Conservation (phyloP, 257 asterid genomes). For the Paulownia fortunei region DNA sequence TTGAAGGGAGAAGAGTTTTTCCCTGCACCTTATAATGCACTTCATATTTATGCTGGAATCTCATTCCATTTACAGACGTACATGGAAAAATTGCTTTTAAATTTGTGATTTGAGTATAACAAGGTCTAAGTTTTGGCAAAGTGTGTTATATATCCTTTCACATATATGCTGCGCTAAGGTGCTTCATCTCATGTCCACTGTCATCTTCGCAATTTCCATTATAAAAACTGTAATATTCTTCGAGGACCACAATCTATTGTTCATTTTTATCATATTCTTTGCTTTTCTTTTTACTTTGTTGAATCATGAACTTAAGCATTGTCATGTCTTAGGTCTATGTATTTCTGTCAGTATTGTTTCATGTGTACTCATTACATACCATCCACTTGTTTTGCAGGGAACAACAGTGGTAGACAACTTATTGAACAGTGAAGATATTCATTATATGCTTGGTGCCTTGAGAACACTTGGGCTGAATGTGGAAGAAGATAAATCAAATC, state of each 20-base stretch:
- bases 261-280: neutral
- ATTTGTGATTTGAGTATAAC: neutral
- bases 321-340: neutral
- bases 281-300: neutral
- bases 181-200: neutral
- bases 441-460: slow-evolving; percentile 79
- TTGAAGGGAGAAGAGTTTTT: neutral
- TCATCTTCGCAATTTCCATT: neutral
- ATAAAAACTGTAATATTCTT: neutral
- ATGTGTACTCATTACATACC: slow-evolving; percentile 5
- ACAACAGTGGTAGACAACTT: slow-evolving; percentile 77
- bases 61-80: neutral
- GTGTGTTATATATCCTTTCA: neutral
- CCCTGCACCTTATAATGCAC: too few species aligned
- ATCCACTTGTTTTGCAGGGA: slow-evolving; percentile 51
- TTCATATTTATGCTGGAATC: neutral
- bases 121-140: neutral
- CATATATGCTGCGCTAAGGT: neutral
- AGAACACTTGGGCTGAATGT: slow-evolving; percentile 70
- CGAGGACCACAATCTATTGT: neutral
- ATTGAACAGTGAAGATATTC: slow-evolving; percentile 73
- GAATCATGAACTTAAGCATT: neutral
- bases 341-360: neutral
- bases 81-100: neutral
- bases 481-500: slow-evolving; percentile 55